A percentile compares a stretch with the other conserved stretches of the same genome.
Evolutionary conservation across 2,329 filamentous ascomycete species (phyloP).

Genomic region (Cladophialophora psammophila): DNA sequence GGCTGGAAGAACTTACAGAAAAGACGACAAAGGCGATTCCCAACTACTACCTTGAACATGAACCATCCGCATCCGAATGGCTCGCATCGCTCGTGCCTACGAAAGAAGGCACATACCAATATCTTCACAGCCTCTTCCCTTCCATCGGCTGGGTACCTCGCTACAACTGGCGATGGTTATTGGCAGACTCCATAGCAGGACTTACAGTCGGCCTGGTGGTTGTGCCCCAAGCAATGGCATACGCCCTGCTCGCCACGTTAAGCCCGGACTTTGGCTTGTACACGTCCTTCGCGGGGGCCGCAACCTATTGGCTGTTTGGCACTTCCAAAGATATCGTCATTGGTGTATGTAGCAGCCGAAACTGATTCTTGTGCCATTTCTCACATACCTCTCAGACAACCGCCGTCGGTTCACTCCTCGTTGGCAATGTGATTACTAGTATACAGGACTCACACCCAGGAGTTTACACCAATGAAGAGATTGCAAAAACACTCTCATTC

Average conservation of each 20-base stretch:
- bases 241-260: constrained; percentile 80
- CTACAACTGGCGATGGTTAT: constrained; percentile 58
- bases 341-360: constrained; percentile 58
- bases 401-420: constrained; percentile 89
- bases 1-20: not conserved
- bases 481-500: constrained; percentile 79
- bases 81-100: constrained; percentile 25
- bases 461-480: constrained; percentile 58
- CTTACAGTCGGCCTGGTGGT: constrained; percentile 78
- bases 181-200: constrained; percentile 59
- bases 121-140: constrained; percentile 52
- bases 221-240: constrained; percentile 94
- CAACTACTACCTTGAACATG: constrained; percentile 36
- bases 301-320: constrained; percentile 95
- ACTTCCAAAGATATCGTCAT: constrained; percentile 99
- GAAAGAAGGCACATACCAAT: constrained; percentile 13
- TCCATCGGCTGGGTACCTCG: constrained; percentile 60
- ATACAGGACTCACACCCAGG: constrained; percentile 63
- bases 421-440: constrained; percentile 77
- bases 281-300: constrained; percentile 91
- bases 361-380: not conserved
- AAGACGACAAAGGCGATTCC: not conserved
- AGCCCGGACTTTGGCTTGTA: constrained; percentile 83
- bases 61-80: constrained; percentile 35
- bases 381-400: constrained; percentile 61